Evolutionary conservation across 2,329 filamentous ascomycete species (phyloP), one percentile per base, ranked within the genome.

Genomic region (Diplodia corticola): DNA sequence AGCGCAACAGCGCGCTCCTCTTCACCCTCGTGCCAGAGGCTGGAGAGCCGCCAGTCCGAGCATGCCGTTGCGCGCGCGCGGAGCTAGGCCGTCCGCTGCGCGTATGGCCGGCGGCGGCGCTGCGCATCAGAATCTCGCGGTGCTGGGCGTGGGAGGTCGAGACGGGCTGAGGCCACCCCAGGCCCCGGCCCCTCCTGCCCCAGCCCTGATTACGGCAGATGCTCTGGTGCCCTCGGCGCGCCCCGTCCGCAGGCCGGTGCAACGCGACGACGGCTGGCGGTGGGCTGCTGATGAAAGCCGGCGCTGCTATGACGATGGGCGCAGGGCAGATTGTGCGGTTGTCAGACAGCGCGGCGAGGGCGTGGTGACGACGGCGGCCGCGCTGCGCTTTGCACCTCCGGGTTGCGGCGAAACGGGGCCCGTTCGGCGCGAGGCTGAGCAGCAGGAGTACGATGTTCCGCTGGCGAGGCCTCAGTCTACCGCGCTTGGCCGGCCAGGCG

Each of bases 201-300:
- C 50, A 35, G 50, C 50, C n/a, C 54, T 61, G 57, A 61, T 61
- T 61, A 61, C 57, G 57, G 57, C 44, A 61, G 57, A 49, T 61
- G 57, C 44, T 61, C 35, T 40, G 57, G 2, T 61, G 57, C 57
- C 57, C 57, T 61, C 57, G 40, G 55, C 55, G 55, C 55, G 55
- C 55, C 55, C 53, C 55, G 55, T 46, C 55, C 54, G 37, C 24
- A 28, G 37, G 15, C 26, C n/a, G 24, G 55, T 48, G 55, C 28
- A 40, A 46, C 55, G 26, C 20, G 22, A 33, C 20, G 22, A 33
- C 4, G 12, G 49, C 26, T 26, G 49, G n/a, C 46, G 20, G 40
- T 46, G 40, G 40, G 46, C 51, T 44, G 54, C 54, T 57, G 54
- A 57, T 28, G 54, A 20, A 15, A 28, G 49, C 12, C 22, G 30